Percentiles rank a stretch among this genome's conserved stretches.
These are phyloP conservation scores for Hymenotorrendiella dingleyae DNA, from an alignment of 2,329 filamentous ascomycete species.

Conservation along the genomic window DNA sequence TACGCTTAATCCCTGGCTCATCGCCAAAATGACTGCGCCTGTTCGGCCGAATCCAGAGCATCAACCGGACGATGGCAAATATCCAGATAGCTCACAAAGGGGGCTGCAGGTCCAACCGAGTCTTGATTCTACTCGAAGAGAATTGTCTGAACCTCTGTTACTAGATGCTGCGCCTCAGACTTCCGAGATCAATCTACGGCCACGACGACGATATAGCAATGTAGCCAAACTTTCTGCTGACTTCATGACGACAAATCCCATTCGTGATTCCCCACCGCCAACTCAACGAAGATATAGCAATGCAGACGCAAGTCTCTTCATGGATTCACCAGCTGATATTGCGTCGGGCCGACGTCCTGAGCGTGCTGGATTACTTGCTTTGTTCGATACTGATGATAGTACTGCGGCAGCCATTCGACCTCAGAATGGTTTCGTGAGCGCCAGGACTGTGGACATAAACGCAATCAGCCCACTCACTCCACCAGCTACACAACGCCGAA, in stretches of 20 bases:
- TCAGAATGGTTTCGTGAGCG: slow-evolving; percentile 23
- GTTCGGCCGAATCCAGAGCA: slow-evolving; percentile 3
- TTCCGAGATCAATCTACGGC: neutral
- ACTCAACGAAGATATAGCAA: neutral
- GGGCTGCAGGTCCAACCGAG: neutral
- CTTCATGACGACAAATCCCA: too few relatives aligned
- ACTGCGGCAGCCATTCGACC: neutral
- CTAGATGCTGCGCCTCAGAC: neutral
- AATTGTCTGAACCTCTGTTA: neutral
- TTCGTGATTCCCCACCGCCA: neutral
- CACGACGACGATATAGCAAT: too few relatives aligned
- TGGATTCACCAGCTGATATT: neutral
- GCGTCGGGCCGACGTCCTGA: neutral
- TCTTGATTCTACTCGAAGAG: neutral
- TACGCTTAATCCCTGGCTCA: slow-evolving; percentile 35
- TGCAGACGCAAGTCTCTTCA: neutral
- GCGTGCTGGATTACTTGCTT: neutral
- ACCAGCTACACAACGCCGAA: slow-evolving; percentile 6
- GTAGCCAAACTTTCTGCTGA: too few relatives aligned
- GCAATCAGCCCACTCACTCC: slow-evolving; percentile 13
- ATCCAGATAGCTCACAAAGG: neutral
- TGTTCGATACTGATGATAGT: too few relatives aligned
- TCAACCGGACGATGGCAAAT: neutral
- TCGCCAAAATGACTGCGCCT: slow-evolving; percentile 34
- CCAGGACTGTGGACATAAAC: slow-evolving; percentile 17